Conservation (phyloP, 1,284 basidiomycete genomes). For the Ceratobasidium sp. region DNA sequence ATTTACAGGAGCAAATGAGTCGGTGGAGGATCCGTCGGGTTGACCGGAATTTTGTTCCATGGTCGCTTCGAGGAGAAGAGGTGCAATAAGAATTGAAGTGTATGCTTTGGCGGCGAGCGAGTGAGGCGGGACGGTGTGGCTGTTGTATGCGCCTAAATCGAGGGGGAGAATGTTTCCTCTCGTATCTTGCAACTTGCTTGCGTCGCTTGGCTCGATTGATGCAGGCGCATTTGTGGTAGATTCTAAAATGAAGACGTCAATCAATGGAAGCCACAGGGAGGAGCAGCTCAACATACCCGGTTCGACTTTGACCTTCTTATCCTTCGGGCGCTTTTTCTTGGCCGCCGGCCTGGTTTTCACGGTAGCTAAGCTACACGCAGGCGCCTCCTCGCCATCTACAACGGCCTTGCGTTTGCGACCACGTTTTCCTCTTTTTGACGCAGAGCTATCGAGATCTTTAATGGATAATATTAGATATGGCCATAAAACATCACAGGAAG, state of each 20-base stretch:
- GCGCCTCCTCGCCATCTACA: neutral
- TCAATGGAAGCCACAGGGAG: neutral
- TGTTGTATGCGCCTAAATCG: neutral
- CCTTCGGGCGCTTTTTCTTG: neutral
- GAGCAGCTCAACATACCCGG: neutral
- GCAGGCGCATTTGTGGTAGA: too few species aligned
- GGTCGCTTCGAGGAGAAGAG: neutral
- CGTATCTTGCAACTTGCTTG: neutral
- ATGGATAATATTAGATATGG: neutral
- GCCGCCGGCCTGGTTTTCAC: neutral
- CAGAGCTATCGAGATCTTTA: neutral
- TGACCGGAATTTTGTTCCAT: neutral
- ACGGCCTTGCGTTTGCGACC: slow-evolving; percentile 1
- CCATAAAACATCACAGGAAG: neutral
- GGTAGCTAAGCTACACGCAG: neutral
- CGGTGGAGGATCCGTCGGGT: neutral
- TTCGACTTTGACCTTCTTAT: neutral
- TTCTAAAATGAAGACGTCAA: neutral
- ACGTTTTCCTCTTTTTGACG: neutral
- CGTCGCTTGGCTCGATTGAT: neutral
- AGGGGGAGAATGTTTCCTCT: neutral
- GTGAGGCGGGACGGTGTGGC: neutral
- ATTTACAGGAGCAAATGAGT: neutral
- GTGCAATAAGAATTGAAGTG: slow-evolving; percentile 11
- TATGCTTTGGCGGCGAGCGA: neutral